phyloP scores from a whole-genome alignment of 2,329 filamentous ascomycete species.

The Fusarium nematophilum region DNA sequence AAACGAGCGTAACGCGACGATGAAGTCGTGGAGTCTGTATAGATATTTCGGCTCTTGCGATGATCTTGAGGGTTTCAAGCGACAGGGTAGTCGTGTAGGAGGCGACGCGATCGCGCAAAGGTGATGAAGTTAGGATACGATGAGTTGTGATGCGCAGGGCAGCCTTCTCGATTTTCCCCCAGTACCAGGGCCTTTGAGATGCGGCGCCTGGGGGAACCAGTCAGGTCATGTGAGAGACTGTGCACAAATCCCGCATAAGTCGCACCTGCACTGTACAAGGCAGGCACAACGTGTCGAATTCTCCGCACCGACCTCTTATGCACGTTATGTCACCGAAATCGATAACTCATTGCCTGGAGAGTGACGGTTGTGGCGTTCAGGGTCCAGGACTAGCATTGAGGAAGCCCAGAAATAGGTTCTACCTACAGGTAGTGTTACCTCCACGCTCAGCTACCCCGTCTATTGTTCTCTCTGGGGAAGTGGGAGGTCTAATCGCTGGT shows the following conservation, averaged over 20 bases:
- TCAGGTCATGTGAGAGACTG: slow-evolving; percentile 48
- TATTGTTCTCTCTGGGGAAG: too few relatives aligned
- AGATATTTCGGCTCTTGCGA: slow-evolving; percentile 6
- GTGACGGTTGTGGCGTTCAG: slow-evolving; percentile 24
- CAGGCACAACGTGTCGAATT: slow-evolving; percentile 2
- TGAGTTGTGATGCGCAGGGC: slow-evolving; percentile 32
- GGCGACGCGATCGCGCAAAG: slow-evolving; percentile 26
- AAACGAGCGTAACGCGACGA: slow-evolving; percentile 20
- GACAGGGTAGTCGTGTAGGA: slow-evolving; percentile 4
- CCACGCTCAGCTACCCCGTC: too few relatives aligned
- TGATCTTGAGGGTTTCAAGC: background rate
- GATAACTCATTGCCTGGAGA: background rate
- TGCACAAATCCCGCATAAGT: slow-evolving; percentile 39
- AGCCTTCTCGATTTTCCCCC: slow-evolving; percentile 34
- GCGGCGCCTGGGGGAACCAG: slow-evolving; percentile 33
- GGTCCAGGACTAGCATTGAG: slow-evolving; percentile 4
- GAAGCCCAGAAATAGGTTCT: too few relatives aligned
- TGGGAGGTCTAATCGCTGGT: too few relatives aligned
- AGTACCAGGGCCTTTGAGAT: slow-evolving; percentile 16
- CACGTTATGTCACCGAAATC: slow-evolving; percentile 2
- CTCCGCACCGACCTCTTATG: background rate
- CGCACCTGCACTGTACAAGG: background rate
- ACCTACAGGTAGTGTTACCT: too few relatives aligned
- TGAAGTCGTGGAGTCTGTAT: slow-evolving; percentile 5
- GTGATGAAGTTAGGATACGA: slow-evolving; percentile 33